These are phyloP conservation scores for Penicillium janthinellum DNA, from an alignment of 2,329 filamentous ascomycete species.

Conservation along the genomic window DNA sequence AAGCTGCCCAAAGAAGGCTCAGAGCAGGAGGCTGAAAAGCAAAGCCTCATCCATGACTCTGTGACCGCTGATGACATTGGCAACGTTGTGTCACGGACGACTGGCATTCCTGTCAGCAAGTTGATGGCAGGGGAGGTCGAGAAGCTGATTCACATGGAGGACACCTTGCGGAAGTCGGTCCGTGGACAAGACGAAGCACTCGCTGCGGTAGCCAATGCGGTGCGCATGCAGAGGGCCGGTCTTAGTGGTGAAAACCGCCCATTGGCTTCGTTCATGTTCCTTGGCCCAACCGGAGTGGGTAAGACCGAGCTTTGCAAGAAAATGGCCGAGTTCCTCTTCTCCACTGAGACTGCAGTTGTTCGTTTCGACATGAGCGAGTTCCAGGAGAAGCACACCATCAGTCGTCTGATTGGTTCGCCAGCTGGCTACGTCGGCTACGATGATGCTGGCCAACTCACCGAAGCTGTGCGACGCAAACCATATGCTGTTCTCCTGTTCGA, in stretches of 20 bases:
- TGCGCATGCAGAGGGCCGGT: conserved; percentile 89
- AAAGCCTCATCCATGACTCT: conserved; percentile 81
- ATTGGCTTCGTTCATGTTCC: conserved; percentile 94
- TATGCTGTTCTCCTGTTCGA: conserved; percentile 95
- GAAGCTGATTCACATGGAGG: conserved; percentile 95
- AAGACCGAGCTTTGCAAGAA: conserved; percentile 98
- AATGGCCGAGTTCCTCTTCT: conserved; percentile 89
- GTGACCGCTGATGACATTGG: conserved; percentile 97
- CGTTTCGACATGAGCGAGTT: conserved; percentile 98
- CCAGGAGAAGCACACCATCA: conserved; percentile 95
- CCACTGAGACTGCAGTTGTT: conserved; percentile 84
- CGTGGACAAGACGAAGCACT: conserved; percentile 94
- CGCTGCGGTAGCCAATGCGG: conserved; percentile 85
- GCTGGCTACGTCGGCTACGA: conserved; percentile 97
- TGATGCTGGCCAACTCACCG: conserved; percentile 92
- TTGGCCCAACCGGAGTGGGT: conserved; percentile 92
- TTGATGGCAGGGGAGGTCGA: conserved; percentile 92
- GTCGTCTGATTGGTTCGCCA: conserved; percentile 85
- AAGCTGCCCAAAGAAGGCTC: conserved; percentile 75
- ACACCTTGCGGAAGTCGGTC: conserved; percentile 77
- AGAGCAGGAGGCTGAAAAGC: conserved; percentile 48
- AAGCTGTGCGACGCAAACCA: conserved; percentile 90
- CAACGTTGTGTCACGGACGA: conserved; percentile 83
- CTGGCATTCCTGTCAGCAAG: conserved; percentile 90
- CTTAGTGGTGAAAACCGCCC: conserved; percentile 89